Percentiles rank a stretch among this genome's conserved stretches.
Evolutionary conservation across 768 basidiomycete species (phyloP).

Genomic region (Suillus plorans): DNA sequence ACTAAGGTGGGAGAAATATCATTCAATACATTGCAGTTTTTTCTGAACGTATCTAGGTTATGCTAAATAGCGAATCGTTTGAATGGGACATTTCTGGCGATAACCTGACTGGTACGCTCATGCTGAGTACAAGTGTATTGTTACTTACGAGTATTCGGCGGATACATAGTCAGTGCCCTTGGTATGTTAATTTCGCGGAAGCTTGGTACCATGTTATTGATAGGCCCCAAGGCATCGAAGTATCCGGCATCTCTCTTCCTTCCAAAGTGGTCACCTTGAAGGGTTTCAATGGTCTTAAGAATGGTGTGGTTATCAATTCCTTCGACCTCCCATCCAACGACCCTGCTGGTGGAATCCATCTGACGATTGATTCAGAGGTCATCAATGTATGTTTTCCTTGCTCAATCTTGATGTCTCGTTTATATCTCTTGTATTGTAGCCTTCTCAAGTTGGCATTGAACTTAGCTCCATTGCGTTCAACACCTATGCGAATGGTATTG

Average conservation of each 20-base stretch:
- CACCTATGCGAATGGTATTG: conserved; percentile 48
- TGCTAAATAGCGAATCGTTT: conserved; percentile 66
- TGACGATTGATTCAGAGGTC: conserved; percentile 60
- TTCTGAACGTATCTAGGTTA: conserved; percentile 30
- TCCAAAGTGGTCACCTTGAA: conserved; percentile 62
- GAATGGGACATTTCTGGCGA: conserved; percentile 68
- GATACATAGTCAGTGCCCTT: conserved; percentile 49
- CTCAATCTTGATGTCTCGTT: conserved; percentile 3
- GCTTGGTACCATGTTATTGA: neutral
- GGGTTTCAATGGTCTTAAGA: conserved; percentile 68
- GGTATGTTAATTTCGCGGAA: conserved; percentile 34
- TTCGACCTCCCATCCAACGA: conserved; percentile 74
- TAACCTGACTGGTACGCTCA: conserved; percentile 54
- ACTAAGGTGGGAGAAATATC: conserved; percentile 46
- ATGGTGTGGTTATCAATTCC: conserved; percentile 59
- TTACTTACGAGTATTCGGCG: conserved; percentile 11
- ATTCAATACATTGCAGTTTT: neutral
- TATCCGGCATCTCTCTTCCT: conserved; percentile 53
- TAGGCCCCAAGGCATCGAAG: conserved; percentile 47
- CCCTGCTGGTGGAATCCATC: conserved; percentile 67
- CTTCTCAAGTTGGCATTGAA: conserved; percentile 73
- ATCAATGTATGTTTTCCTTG: conserved; percentile 48
- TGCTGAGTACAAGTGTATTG: neutral
- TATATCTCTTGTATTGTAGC: conserved; percentile 36
- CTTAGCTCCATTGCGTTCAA: conserved; percentile 62